A percentile compares a stretch with the other conserved stretches of the same genome.
Conservation (phyloP, 257 asterid species). For the Solanum ossicruentum region DNA sequence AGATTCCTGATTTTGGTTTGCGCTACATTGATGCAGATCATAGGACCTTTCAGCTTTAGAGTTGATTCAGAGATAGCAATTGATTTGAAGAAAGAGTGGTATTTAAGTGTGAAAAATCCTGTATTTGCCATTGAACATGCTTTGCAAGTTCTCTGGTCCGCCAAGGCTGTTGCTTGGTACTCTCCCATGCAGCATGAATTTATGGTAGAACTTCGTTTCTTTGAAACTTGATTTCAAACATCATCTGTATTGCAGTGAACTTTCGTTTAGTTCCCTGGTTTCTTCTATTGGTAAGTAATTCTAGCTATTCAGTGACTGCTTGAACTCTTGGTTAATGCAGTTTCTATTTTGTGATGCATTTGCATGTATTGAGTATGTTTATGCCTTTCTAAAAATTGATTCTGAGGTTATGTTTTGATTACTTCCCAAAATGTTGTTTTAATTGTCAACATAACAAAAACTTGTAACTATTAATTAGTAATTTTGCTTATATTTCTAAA, state of each 20-base stretch:
- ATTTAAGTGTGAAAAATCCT: conserved; percentile 38
- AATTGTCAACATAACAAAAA: too few species aligned
- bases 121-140: conserved; percentile 66
- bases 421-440: background rate
- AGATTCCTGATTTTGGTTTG: background rate
- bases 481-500: too few species aligned
- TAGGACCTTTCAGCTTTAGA: conserved; percentile 84
- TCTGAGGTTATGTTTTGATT: background rate
- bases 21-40: conserved; percentile 34
- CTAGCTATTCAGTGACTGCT: background rate
- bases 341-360: background rate
- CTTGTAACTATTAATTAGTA: too few species aligned
- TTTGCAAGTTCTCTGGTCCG: conserved; percentile 72
- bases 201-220: conserved; percentile 74
- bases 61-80: conserved; percentile 46
- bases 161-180: conserved; percentile 89
- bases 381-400: background rate
- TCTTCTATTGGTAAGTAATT: background rate
- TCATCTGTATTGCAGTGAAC: background rate
- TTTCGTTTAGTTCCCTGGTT: background rate
- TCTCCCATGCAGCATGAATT: conserved; percentile 61
- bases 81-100: conserved; percentile 37
- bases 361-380: background rate
- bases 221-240: conserved; percentile 26
- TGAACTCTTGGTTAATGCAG: background rate